Conservation (phyloP, 306 rosid genomes). For the Quercus suber region DNA sequence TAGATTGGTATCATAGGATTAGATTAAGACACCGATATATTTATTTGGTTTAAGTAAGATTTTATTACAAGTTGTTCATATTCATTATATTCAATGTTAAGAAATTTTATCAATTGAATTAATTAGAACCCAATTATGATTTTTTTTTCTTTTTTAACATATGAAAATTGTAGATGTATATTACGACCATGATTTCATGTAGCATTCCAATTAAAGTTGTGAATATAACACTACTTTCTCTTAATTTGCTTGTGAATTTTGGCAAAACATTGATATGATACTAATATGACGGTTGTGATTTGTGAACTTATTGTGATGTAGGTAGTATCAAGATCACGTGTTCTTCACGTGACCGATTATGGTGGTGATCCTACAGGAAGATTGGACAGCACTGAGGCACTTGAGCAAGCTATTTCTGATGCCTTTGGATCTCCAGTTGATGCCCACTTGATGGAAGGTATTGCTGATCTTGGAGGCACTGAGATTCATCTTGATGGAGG, state of each 20-base stretch:
- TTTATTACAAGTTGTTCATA: too few relatives aligned
- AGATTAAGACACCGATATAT: too few relatives aligned
- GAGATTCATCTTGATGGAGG: constrained; percentile 47
- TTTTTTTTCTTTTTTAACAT: too few relatives aligned
- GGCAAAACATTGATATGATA: neutral
- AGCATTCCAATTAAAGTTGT: neutral
- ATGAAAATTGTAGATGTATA: too few relatives aligned
- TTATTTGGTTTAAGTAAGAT: too few relatives aligned
- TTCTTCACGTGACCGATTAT: constrained; percentile 30
- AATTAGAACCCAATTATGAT: too few relatives aligned
- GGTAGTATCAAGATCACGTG: constrained; percentile 22
- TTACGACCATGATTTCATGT: too few relatives aligned
- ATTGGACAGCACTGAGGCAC: constrained; percentile 40
- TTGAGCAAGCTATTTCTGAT: constrained; percentile 28
- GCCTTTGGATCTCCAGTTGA: constrained; percentile 17
- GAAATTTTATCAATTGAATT: too few relatives aligned
- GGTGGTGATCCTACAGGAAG: constrained; percentile 46
- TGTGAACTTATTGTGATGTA: neutral
- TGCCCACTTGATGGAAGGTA: constrained; percentile 29
- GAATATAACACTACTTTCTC: too few relatives aligned
- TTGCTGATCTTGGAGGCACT: constrained; percentile 37
- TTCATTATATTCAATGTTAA: too few relatives aligned
- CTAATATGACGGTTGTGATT: neutral
- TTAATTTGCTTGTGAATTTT: neutral
- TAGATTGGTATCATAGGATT: neutral